Conservation (phyloP, 2,329 filamentous ascomycete species). For the Xylariaceae sp. region DNA sequence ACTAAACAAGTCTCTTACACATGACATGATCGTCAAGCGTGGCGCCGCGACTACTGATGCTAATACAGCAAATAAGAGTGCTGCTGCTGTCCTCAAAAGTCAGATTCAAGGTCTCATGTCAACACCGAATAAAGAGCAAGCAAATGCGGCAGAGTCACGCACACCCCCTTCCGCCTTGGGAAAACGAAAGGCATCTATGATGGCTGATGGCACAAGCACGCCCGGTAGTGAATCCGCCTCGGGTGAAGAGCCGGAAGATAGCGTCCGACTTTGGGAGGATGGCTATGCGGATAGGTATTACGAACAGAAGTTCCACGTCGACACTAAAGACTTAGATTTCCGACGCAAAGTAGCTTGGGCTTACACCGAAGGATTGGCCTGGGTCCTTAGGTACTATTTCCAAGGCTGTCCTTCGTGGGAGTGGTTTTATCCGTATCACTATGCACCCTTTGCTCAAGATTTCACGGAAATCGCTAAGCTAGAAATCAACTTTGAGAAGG, state of each 20-base stretch:
- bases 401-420: constrained; percentile 98
- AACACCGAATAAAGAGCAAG: constrained; percentile 19
- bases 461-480: constrained; percentile 80
- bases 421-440: constrained; percentile 99
- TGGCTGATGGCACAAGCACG: constrained; percentile 51
- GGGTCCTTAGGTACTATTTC: constrained; percentile 96
- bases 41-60: constrained; percentile 60
- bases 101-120: constrained; percentile 54
- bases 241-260: constrained; percentile 66
- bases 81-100: constrained; percentile 81
- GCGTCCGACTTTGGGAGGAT: constrained; percentile 87
- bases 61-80: constrained; percentile 87
- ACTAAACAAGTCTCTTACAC: constrained; percentile 60
- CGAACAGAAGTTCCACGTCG: constrained; percentile 88
- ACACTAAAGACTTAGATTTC: constrained; percentile 76
- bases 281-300: constrained; percentile 96
- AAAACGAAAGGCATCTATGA: constrained; percentile 73
- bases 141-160: constrained; percentile 30
- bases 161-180: constrained; percentile 51
- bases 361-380: constrained; percentile 93
- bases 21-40: constrained; percentile 80
- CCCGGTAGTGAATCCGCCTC: constrained; percentile 55
- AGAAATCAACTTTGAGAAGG: constrained; percentile 77
- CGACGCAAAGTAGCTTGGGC: constrained; percentile 80
- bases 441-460: constrained; percentile 94